These are phyloP conservation scores for Septoria petroselini DNA, from an alignment of 2,329 filamentous ascomycete genomes.

Conservation along the genomic window DNA sequence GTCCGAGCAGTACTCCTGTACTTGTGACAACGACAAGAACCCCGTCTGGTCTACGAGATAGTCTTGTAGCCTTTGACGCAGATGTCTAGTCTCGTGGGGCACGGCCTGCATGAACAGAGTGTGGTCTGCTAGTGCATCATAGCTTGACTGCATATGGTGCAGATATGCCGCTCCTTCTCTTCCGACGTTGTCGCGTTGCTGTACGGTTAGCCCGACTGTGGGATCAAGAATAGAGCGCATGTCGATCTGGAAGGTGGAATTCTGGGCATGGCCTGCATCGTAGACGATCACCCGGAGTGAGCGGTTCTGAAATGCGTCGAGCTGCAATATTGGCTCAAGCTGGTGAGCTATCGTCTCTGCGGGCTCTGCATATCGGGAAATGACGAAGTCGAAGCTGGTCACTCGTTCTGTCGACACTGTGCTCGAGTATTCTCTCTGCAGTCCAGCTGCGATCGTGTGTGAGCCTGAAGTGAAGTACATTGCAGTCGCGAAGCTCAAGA, in stretches of 20 bases:
- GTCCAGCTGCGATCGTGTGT: too few species aligned
- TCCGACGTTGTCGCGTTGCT: conserved; percentile 40
- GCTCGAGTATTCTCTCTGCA: too few species aligned
- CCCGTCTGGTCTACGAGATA: conserved; percentile 45
- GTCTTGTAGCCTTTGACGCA: conserved; percentile 38
- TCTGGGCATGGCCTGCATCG: not conserved
- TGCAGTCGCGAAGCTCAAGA: too few species aligned
- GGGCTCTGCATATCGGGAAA: not conserved
- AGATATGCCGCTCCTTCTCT: conserved; percentile 49
- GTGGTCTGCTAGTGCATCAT: conserved; percentile 46
- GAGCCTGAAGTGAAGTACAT: too few species aligned
- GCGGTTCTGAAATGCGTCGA: not conserved
- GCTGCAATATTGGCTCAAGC: not conserved
- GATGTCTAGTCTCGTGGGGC: conserved; percentile 37
- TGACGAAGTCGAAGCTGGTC: not conserved
- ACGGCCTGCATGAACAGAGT: conserved; percentile 51
- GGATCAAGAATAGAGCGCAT: not conserved
- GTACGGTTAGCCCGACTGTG: not conserved
- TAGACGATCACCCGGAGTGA: not conserved
- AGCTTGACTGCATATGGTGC: conserved; percentile 45
- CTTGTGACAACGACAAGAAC: conserved; percentile 43
- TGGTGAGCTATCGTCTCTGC: not conserved
- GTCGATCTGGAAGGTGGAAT: not conserved
- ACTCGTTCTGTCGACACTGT: too few species aligned
- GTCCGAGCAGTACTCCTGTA: conserved; percentile 40